A percentile compares a stretch with the other conserved stretches of the same genome.
phyloP scores from a whole-genome alignment of 495 filamentous ascomycete genomes.

The Penicillium canariense region DNA sequence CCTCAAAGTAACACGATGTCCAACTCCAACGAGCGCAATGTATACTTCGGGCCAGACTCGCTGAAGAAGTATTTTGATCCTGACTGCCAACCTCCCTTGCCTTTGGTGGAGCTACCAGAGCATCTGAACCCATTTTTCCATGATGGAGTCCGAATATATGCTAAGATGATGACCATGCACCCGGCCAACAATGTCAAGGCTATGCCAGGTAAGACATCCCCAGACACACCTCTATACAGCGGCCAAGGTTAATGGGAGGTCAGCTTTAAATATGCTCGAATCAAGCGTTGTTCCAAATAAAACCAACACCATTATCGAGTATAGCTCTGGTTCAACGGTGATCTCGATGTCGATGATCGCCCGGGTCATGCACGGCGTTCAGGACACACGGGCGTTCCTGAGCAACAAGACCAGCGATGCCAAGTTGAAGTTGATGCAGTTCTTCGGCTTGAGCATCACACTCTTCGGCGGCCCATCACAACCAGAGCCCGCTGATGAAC shows the following conservation, averaged over 20 bases:
- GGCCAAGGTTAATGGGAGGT: not conserved
- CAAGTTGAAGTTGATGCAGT: slow-evolving; percentile 54
- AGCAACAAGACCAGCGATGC: slow-evolving; percentile 59
- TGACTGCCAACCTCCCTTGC: slow-evolving; percentile 53
- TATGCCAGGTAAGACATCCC: slow-evolving; percentile 50
- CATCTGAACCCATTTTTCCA: slow-evolving; percentile 53
- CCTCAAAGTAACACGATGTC: slow-evolving; percentile 27
- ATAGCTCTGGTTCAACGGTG: slow-evolving; percentile 62
- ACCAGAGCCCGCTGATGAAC: slow-evolving; percentile 52
- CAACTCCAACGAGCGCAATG: slow-evolving; percentile 47
- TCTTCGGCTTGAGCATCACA: slow-evolving; percentile 57
- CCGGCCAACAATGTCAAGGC: slow-evolving; percentile 65
- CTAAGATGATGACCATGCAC: slow-evolving; percentile 62
- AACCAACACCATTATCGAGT: slow-evolving; percentile 55
- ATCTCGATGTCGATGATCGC: slow-evolving; percentile 58
- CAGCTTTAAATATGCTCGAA: slow-evolving; percentile 57
- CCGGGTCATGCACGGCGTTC: slow-evolving; percentile 50
- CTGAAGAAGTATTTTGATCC: slow-evolving; percentile 58
- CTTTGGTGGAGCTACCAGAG: slow-evolving; percentile 58
- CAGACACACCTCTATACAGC: not conserved
- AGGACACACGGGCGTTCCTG: slow-evolving; percentile 54
- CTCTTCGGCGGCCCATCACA: slow-evolving; percentile 59
- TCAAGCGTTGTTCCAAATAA: slow-evolving; percentile 40
- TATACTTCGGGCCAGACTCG: slow-evolving; percentile 54
- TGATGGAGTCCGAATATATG: slow-evolving; percentile 61